phyloP scores from a whole-genome alignment of 1,284 basidiomycete species.

The Rhodotorula sp. region DNA sequence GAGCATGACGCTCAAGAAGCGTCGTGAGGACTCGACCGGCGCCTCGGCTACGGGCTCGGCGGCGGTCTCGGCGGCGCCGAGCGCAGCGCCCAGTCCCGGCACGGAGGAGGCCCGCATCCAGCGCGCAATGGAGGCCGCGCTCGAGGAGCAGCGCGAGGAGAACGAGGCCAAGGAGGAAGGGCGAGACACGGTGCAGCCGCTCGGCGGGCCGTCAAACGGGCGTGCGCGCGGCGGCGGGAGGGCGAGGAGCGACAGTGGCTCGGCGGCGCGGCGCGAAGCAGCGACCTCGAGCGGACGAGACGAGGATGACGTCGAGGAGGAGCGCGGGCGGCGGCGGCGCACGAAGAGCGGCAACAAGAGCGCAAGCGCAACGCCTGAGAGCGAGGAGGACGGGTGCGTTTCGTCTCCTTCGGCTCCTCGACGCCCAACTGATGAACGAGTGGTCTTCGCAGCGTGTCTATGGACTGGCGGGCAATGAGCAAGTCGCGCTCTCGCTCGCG shows the following conservation, averaged over 20 bases:
- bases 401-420: background rate
- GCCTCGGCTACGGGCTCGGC: background rate
- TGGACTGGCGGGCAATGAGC: slow-evolving; percentile 94
- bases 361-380: slow-evolving; percentile 46
- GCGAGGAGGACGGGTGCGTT: slow-evolving; percentile 61
- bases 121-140: slow-evolving; percentile 15
- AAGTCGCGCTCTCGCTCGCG: slow-evolving; percentile 76
- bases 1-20: slow-evolving; percentile 87
- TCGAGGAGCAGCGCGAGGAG: slow-evolving; percentile 17
- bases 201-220: background rate
- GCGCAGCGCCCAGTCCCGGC: slow-evolving; percentile 7
- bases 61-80: background rate
- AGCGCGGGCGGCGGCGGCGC: slow-evolving; percentile 39
- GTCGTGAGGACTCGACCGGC: slow-evolving; percentile 48
- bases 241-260: slow-evolving; percentile 5
- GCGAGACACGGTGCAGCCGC: slow-evolving; percentile 9
- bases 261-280: background rate
- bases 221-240: slow-evolving; percentile 11
- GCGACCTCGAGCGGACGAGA: background rate
- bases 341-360: slow-evolving; percentile 48
- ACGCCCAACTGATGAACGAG: background rate
- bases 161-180: slow-evolving; percentile 15
- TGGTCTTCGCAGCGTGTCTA: slow-evolving; percentile 55
- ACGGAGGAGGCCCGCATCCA: background rate
- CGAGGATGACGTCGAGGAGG: slow-evolving; percentile 11